phyloP scores from a whole-genome alignment of 108 stramenopile genomes.

The Chaetoceros muelleri region DNA sequence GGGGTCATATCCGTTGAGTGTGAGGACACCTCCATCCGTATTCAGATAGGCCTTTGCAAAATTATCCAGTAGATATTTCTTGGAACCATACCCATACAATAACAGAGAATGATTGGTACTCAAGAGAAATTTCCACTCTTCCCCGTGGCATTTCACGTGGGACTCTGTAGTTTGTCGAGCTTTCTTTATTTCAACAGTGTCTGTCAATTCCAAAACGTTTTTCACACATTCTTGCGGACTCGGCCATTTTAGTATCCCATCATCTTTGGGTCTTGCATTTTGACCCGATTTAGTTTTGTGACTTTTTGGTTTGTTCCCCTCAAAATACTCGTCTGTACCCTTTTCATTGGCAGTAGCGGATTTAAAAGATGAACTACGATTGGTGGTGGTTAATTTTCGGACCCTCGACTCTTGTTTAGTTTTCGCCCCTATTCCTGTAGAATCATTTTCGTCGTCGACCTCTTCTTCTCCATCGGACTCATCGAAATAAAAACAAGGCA shows the following conservation, averaged over 20 bases:
- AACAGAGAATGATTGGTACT: conserved; percentile 58
- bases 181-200: background rate
- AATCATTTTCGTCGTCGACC: background rate
- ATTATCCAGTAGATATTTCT: conserved; percentile 31
- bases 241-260: background rate
- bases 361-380: no score
- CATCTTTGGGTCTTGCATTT: no score
- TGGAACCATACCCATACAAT: conserved; percentile 67
- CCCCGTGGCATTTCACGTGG: background rate
- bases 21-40: conserved; percentile 26
- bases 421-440: background rate
- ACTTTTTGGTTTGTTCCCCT: background rate
- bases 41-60: conserved; percentile 33
- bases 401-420: background rate
- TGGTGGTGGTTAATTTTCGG: no score
- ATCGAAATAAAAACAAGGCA: background rate
- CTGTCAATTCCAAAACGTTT: background rate
- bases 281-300: background rate
- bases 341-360: background rate
- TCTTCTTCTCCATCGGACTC: background rate
- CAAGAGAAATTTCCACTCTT: conserved; percentile 55
- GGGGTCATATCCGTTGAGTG: conserved; percentile 27
- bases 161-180: background rate
- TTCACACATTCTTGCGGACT: background rate
- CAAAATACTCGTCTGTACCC: background rate